Conservation (phyloP, 257 asterid species). For the Eucommia ulmoides region DNA sequence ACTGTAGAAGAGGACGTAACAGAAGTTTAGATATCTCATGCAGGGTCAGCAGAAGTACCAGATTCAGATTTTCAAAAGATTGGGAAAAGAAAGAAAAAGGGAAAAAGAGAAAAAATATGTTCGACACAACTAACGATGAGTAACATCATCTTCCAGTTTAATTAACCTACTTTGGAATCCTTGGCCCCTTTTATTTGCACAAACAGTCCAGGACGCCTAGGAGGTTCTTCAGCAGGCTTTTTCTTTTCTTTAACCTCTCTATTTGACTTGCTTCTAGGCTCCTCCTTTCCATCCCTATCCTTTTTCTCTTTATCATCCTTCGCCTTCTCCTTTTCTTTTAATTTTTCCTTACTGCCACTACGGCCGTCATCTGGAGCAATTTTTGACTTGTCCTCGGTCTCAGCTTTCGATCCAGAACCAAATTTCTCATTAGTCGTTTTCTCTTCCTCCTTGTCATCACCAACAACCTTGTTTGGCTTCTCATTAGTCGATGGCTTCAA, state of each 20-base stretch:
- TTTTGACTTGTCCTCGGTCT: slow-evolving; percentile 20
- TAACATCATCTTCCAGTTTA: neutral
- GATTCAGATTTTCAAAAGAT: too few relatives aligned
- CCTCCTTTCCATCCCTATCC: slow-evolving; percentile 25
- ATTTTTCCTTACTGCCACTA: slow-evolving; percentile 26
- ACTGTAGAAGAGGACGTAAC: slow-evolving; percentile 27
- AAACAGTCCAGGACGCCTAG: slow-evolving; percentile 83
- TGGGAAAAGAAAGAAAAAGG: too few relatives aligned
- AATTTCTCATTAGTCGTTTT: slow-evolving; percentile 20
- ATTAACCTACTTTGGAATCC: slow-evolving; percentile 55
- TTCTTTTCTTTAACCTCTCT: slow-evolving; percentile 45
- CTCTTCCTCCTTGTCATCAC: slow-evolving; percentile 35
- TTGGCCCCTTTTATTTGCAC: slow-evolving; percentile 64
- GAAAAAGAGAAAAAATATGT: neutral
- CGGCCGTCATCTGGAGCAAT: slow-evolving; percentile 22
- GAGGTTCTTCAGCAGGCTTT: slow-evolving; percentile 51
- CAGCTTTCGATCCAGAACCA: slow-evolving; percentile 30
- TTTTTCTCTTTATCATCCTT: slow-evolving; percentile 38
- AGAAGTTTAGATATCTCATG: slow-evolving; percentile 7
- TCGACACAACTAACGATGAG: neutral
- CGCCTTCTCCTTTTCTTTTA: slow-evolving; percentile 2
- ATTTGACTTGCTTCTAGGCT: slow-evolving; percentile 28
- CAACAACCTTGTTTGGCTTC: slow-evolving; percentile 19
- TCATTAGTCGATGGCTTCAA: slow-evolving; percentile 8
- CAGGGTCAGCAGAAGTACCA: too few relatives aligned